Base-by-base conservation (phyloP, 805 yeast genomes). In the Deakozyma indianensis region DNA sequence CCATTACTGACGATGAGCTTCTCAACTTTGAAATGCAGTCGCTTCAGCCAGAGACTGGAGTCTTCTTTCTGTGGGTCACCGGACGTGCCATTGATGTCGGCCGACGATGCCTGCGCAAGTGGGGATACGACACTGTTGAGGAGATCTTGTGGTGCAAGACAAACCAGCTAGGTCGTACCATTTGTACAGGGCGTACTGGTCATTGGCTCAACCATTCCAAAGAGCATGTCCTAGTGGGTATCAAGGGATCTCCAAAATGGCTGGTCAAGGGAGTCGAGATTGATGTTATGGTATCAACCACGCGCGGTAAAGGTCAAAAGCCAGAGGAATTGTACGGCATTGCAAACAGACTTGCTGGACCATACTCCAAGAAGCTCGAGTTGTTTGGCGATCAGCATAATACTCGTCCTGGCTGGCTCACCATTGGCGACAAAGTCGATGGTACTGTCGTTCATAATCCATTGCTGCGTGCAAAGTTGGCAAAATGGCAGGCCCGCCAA, bases 171-270 rank as follows among this genome's bases (percentile, higher is more conserved):
- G 76, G 80, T 20, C 68, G 95, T 49, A 88, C 96, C 0, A 87
- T 88, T 40, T 87, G 94, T 48, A 90, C 97, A 0, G 97, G 97
- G 1, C 67, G 96, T 51, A 88, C 97, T 0, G 97, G 97, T 0
- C 97, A 88, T 60, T 88, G 97, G 97, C 68, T 88, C 45, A 88
- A 88, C 58, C 97, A 88, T 62, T 83, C 95, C 0, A 88, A 88
- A 55, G 97, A 88, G 60, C 96, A 88, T 59, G 66, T 86, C 41
- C 62, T 88, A 3, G 83, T 90, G 5, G 97, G 96, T 4, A 56
- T 82, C 22, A 88, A 88, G 56, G 96, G 96, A 0, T 58, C 74
- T 35, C 87, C 94, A 0, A 55, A 61, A 28, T 85, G 95, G 94
- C 55, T 86, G 23, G 74, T 73, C 47, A 65, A 69, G 45, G 69